Conservation (phyloP, 1,284 basidiomycete species). For the Apiotrichum brassicae region DNA sequence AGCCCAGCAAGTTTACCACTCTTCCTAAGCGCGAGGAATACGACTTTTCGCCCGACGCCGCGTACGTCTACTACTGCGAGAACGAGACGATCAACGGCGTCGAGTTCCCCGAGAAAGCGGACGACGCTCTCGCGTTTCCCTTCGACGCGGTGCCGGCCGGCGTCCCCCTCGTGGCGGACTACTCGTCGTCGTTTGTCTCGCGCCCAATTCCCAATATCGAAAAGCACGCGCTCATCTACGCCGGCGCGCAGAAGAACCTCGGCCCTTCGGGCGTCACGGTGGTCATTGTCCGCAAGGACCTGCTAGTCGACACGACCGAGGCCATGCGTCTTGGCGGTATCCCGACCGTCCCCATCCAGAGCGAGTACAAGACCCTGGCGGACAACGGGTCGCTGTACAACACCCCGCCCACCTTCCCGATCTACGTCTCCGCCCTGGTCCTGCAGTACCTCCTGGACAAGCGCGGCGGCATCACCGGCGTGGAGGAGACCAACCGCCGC, state of each 20-base stretch:
- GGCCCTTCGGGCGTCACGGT: conserved; percentile 92
- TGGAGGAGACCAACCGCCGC: conserved; percentile 60
- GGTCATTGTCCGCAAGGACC: conserved; percentile 85
- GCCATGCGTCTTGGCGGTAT: conserved; percentile 67
- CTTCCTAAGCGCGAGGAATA: conserved; percentile 70
- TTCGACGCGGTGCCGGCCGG: conserved; percentile 62
- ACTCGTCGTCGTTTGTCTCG: conserved; percentile 95
- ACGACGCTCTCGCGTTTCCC: conserved; percentile 83
- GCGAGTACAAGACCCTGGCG: conserved; percentile 80
- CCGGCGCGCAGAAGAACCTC: conserved; percentile 98
- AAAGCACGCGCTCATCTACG: conserved; percentile 88
- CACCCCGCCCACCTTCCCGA: conserved; percentile 86
- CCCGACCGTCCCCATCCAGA: conserved; percentile 53
- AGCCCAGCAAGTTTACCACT: conserved; percentile 67
- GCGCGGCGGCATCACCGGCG: conserved; percentile 65
- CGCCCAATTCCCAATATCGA: conserved; percentile 82
- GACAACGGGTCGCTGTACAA: conserved; percentile 83
- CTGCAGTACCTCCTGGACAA: conserved; percentile 60
- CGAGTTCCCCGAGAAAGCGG: conserved; percentile 66
- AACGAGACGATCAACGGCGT: conserved; percentile 98
- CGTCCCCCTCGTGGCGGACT: conserved; percentile 86
- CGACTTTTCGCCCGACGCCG: conserved; percentile 68
- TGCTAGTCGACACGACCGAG: conserved; percentile 77
- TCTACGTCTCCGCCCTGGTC: conserved; percentile 87
- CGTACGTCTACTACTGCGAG: conserved; percentile 96